These are phyloP conservation scores for Dendryphion nanum DNA, from an alignment of 2,329 filamentous ascomycete genomes.

Conservation along the genomic window DNA sequence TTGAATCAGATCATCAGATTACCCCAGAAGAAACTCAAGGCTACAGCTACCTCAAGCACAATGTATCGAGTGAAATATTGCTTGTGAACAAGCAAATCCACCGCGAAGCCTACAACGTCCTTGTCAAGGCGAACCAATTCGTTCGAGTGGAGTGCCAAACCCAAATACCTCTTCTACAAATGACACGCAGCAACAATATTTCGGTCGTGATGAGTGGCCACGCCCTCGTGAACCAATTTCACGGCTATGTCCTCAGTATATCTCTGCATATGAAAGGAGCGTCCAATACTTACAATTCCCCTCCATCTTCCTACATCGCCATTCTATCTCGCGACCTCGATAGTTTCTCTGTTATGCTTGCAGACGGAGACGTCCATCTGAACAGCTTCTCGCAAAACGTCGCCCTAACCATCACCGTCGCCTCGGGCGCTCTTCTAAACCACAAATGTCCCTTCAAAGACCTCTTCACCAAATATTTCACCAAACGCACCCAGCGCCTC, in stretches of 20 bases:
- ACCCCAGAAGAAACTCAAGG: too few relatives aligned
- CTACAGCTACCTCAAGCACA: neutral
- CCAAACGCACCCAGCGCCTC: too few relatives aligned
- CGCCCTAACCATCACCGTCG: too few relatives aligned
- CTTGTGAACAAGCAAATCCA: slow-evolving; percentile 11
- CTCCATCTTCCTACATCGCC: neutral
- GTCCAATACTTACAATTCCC: too few relatives aligned
- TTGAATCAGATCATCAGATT: too few relatives aligned
- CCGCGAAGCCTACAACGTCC: slow-evolving; percentile 16
- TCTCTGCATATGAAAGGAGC: too few relatives aligned
- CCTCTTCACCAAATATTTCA: too few relatives aligned
- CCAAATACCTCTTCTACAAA: neutral
- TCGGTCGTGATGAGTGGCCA: too few relatives aligned
- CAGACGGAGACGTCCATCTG: neutral
- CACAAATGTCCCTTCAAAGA: too few relatives aligned
- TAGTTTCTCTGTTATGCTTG: neutral
- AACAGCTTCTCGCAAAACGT: too few relatives aligned
- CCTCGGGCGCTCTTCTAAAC: too few relatives aligned
- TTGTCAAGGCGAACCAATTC: slow-evolving; percentile 16
- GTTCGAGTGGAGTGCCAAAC: slow-evolving; percentile 3
- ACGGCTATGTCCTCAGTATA: neutral
- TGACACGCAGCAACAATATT: too few relatives aligned
- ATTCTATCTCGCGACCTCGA: neutral
- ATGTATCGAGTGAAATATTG: slow-evolving; percentile 2
- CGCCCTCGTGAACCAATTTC: neutral